Evolutionary conservation across 106 monocot genomes (phyloP).

Genomic region (Xerophyta viscosa): DNA sequence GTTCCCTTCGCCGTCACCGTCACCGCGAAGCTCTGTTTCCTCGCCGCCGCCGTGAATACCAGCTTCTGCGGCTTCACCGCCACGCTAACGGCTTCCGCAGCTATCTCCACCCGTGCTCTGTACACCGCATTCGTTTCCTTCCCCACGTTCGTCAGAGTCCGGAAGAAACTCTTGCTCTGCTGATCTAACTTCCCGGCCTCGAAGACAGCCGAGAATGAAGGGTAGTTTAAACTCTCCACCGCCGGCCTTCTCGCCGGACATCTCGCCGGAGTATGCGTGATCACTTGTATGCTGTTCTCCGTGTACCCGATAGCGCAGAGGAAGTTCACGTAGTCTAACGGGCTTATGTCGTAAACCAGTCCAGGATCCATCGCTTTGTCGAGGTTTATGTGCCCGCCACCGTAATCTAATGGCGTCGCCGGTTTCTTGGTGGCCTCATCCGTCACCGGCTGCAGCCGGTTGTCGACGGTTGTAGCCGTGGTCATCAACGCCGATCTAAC

Average conservation of each 20-base stretch:
- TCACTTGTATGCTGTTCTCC: constrained; percentile 55
- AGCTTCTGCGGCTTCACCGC: constrained; percentile 65
- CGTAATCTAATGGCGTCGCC: constrained; percentile 61
- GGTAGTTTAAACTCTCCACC: constrained; percentile 72
- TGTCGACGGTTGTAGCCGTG: constrained; percentile 54
- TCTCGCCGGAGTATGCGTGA: constrained; percentile 54
- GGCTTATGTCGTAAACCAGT: constrained; percentile 63
- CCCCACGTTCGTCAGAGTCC: constrained; percentile 80
- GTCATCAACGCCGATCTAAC: constrained; percentile 96
- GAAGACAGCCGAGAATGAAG: constrained; percentile 72
- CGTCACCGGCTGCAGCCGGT: constrained; percentile 35
- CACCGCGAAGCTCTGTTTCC: constrained; percentile 46
- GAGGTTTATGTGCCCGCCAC: constrained; percentile 65
- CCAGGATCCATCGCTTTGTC: constrained; percentile 82
- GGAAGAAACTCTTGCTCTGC: constrained; percentile 41
- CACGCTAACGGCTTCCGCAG: constrained; percentile 34
- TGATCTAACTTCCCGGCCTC: constrained; percentile 19
- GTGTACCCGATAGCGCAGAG: constrained; percentile 79
- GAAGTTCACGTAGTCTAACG: constrained; percentile 66
- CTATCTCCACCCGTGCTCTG: constrained; percentile 42
- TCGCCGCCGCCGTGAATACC: constrained; percentile 42
- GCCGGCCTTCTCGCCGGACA: constrained; percentile 43
- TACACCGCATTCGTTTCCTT: constrained; percentile 31
- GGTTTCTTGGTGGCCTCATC: constrained; percentile 61
- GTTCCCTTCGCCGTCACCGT: constrained; percentile 29